Evolutionary conservation across 2,329 filamentous ascomycete genomes (phyloP), one percentile per base, ranked within the genome.

Genomic region (Gyromitra esculenta): DNA sequence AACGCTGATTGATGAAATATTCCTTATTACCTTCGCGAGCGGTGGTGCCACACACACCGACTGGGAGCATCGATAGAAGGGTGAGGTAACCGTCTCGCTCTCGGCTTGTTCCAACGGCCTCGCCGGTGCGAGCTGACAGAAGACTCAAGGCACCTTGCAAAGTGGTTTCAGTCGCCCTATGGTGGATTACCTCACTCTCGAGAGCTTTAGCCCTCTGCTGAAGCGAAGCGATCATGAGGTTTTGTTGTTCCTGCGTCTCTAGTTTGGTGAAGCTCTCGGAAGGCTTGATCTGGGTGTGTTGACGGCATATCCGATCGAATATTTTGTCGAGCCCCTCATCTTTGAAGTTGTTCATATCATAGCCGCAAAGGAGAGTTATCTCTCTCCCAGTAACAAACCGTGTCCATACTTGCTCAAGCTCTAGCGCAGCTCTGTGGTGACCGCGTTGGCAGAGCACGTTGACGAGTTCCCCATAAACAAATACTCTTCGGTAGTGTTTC

Each of bases 381-480:
- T 77, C 73, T 54, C 62, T 70, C 15, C 69, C 77, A 41, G 65
- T 15, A 64, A 79, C 35, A 72, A 79, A 79, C 21, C 57, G 52
- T 65, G 76, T 62, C 77, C 77, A 78, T 15, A 79, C 18, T 37
- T 74, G 66, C 57, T 79, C 79, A 41, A 79, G 59, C 25, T 78
- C 75, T 43, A 76, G 57, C n/a, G 79, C 79, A 50, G 75, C 62
- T 56, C 54, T 65, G 54, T 79, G 76, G 9, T 75, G 39, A 5
- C 76, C 78, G 25, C 75, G 67, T 56, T 75, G 77, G 41, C 79
- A 79, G 18, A 79, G 63, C 43, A 79, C 70, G 57, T 79, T 79
- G 54, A 79, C 79, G 35, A 79, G 56, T 59, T 79, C 79, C 18
- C 79, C 79, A 65, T 79, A 79, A 25, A 78, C 77, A 59, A 79